Percentiles rank a stretch among this genome's conserved stretches.
phyloP scores from a whole-genome alignment of 1,139 yeast genomes.

The Yamadazyma songkhlaensis region DNA sequence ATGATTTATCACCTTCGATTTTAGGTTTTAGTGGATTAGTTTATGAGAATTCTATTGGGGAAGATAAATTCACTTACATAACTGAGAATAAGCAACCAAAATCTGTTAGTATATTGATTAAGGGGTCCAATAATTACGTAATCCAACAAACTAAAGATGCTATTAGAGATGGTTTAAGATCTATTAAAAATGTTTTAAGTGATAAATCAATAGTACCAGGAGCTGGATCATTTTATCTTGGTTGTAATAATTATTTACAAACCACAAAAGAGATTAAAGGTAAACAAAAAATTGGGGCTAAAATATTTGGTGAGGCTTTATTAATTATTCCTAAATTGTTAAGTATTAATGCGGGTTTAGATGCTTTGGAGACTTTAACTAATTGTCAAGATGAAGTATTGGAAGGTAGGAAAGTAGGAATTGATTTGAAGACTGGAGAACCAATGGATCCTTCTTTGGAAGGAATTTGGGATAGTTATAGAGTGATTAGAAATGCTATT shows the following conservation, averaged over 20 bases:
- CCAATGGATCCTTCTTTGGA: conserved; percentile 94
- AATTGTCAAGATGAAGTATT: conserved; percentile 87
- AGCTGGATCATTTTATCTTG: conserved; percentile 92
- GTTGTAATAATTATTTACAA: conserved; percentile 69
- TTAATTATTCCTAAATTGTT: conserved; percentile 90
- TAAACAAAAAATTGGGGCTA: conserved; percentile 82
- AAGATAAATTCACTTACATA: conserved; percentile 94
- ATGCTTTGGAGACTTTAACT: conserved; percentile 84
- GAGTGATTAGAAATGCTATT: conserved; percentile 90
- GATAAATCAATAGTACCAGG: conserved; percentile 91
- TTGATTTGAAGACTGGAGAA: conserved; percentile 88
- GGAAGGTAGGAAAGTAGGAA: conserved; percentile 83
- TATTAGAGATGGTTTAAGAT: conserved; percentile 92
- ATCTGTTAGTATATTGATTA: conserved; percentile 86
- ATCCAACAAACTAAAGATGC: conserved; percentile 95
- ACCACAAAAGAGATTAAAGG: conserved; percentile 68
- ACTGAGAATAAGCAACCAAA: conserved; percentile 91
- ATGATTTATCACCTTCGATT: conserved; percentile 80
- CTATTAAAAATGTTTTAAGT: conserved; percentile 86
- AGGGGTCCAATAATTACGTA: conserved; percentile 88
- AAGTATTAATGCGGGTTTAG: conserved; percentile 90
- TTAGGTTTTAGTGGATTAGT: conserved; percentile 91
- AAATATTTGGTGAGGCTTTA: conserved; percentile 91
- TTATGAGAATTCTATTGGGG: conserved; percentile 91
- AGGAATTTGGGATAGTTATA: conserved; percentile 95